These are phyloP conservation scores for Neonectria faginata DNA, from an alignment of 2,329 filamentous ascomycete species.

Conservation along the genomic window DNA sequence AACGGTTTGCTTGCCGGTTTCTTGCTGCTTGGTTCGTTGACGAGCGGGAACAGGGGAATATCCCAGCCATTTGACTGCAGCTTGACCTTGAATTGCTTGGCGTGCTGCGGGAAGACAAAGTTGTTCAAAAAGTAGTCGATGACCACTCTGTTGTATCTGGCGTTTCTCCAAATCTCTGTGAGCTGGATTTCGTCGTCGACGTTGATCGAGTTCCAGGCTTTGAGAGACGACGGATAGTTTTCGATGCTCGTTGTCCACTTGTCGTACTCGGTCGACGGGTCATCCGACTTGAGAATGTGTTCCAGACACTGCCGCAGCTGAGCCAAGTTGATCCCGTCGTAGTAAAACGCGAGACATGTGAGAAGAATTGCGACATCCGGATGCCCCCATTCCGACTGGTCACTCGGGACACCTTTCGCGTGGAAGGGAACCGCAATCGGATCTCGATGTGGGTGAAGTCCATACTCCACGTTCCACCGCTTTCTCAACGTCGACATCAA, in stretches of 20 bases:
- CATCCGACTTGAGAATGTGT: conserved; percentile 64
- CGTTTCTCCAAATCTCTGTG: conserved; percentile 61
- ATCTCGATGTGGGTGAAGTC: conserved; percentile 65
- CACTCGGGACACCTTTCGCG: conserved; percentile 65
- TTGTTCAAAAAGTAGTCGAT: conserved; percentile 73
- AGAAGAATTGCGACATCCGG: conserved; percentile 75
- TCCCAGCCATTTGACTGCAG: conserved; percentile 77
- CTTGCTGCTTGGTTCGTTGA: background rate
- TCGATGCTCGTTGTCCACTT: conserved; percentile 58
- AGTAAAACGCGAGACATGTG: conserved; percentile 77
- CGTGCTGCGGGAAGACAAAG: conserved; percentile 74
- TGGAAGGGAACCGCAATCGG: conserved; percentile 68
- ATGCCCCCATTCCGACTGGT: conserved; percentile 75
- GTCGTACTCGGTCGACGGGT: conserved; percentile 68
- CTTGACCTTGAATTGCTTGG: conserved; percentile 74
- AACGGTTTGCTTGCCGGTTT: conserved; percentile 38
- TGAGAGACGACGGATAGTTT: conserved; percentile 61
- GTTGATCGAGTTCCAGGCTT: conserved; percentile 70
- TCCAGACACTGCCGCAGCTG: conserved; percentile 66
- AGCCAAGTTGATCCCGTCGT: conserved; percentile 62
- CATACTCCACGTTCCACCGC: conserved; percentile 76
- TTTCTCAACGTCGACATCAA: conserved; percentile 71
- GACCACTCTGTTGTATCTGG: conserved; percentile 62
- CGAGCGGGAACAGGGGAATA: conserved; percentile 61
- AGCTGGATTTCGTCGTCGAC: conserved; percentile 67